Evolutionary conservation across 441 rosid species (phyloP).

Genomic region (Adansonia madagascariensis): DNA sequence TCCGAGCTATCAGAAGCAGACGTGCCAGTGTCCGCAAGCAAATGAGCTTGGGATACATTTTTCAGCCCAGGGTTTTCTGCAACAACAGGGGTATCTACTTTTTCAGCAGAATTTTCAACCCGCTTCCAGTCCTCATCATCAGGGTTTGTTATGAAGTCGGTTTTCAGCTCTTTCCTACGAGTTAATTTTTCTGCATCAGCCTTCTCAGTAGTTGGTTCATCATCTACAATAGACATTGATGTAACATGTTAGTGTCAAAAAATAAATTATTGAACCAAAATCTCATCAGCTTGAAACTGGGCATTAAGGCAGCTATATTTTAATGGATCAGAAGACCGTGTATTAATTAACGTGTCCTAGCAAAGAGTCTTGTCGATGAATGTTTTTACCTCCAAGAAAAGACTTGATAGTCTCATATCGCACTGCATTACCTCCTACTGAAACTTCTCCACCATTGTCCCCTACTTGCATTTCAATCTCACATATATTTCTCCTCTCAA

Average conservation of each 20-base stretch:
- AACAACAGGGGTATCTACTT: constrained; percentile 22
- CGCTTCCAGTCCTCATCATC: constrained; percentile 21
- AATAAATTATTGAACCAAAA: not conserved
- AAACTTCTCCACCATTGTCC: constrained; percentile 36
- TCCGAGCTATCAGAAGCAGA: constrained; percentile 28
- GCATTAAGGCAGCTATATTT: not conserved
- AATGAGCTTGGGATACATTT: constrained; percentile 22
- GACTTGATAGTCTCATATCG: constrained; percentile 50
- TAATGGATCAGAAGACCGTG: not conserved
- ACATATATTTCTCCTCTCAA: constrained; percentile 48
- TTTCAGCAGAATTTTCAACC: constrained; percentile 30
- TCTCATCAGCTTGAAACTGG: not conserved
- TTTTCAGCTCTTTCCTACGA: constrained; percentile 21
- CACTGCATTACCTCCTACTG: constrained; percentile 41
- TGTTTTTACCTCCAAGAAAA: constrained; percentile 61
- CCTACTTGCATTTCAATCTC: constrained; percentile 38
- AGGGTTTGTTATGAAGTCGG: constrained; percentile 25
- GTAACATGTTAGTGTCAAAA: not conserved
- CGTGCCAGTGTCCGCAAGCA: constrained; percentile 1
- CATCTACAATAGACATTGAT: constrained; percentile 33
- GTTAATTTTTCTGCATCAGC: constrained; percentile 36
- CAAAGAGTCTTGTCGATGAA: not conserved
- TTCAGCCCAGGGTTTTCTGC: constrained; percentile 23
- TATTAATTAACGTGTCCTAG: not conserved
- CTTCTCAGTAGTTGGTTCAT: constrained; percentile 39